Percentiles rank a stretch among this genome's conserved stretches.
Evolutionary conservation across 257 asterid species (phyloP).

Genomic region (Solanum chilense): DNA sequence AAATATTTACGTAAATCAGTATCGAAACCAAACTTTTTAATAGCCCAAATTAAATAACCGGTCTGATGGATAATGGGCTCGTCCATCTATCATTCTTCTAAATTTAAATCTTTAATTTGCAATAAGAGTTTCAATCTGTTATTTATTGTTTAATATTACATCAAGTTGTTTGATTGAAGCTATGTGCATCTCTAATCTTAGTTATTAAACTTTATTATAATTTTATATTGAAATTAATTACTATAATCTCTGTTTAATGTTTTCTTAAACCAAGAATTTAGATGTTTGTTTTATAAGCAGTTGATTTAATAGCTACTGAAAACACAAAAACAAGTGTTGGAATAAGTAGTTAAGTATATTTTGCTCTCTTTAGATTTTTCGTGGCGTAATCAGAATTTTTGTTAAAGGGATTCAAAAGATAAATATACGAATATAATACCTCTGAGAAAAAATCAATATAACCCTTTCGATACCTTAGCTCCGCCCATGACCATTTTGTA

Average conservation of each 20-base stretch:
- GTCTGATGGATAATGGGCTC: neutral
- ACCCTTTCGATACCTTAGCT: neutral
- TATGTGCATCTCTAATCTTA: neutral
- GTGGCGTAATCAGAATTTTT: fast-evolving
- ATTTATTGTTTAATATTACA: neutral
- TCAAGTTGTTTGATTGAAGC: neutral
- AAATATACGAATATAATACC: neutral
- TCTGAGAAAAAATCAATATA: neutral
- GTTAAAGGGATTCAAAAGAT: no score
- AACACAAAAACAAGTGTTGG: neutral
- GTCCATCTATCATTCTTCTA: neutral
- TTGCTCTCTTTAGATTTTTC: neutral
- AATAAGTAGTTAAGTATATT: no score
- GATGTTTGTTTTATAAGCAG: neutral
- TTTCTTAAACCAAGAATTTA: neutral
- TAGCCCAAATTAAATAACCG: neutral
- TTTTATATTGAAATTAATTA: no score
- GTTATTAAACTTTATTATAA: no score
- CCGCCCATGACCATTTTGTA: neutral
- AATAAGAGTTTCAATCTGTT: neutral
- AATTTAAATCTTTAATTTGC: neutral
- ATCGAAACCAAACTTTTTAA: neutral
- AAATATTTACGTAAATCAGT: neutral
- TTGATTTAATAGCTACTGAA: neutral
- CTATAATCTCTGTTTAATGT: neutral